These are phyloP conservation scores for Saccharomyces hybrid DNA, from an alignment of 1,139 yeast species.

Conservation along the genomic window DNA sequence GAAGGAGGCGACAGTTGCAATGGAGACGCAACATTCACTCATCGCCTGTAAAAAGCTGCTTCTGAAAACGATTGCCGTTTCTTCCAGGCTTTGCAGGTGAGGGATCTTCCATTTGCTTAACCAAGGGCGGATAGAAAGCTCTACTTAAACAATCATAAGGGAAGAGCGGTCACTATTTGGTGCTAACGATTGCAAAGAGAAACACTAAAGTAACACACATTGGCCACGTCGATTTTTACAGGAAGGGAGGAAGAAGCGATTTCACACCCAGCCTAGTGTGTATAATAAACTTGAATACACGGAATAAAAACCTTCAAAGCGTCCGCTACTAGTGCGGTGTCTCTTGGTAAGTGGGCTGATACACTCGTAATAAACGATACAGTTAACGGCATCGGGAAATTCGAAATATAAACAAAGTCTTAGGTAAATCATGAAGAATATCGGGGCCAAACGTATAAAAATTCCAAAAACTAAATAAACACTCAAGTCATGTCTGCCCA, in stretches of 20 bases:
- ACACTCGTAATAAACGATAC: background rate
- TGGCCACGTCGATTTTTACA: background rate
- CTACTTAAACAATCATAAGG: background rate
- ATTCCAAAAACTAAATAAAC: background rate
- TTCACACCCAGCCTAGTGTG: background rate
- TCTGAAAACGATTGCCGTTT: background rate
- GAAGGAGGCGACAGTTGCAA: background rate
- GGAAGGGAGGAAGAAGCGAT: background rate
- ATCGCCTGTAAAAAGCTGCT: background rate
- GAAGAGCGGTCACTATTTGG: background rate
- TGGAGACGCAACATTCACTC: background rate
- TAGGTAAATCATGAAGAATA: background rate
- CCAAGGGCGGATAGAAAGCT: background rate
- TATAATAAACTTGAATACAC: background rate
- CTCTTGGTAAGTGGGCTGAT: background rate
- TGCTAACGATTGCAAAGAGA: background rate
- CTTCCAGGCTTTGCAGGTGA: background rate
- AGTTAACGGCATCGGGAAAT: background rate
- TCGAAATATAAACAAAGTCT: background rate
- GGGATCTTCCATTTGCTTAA: background rate
- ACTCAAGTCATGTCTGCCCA: slow-evolving; percentile 13
- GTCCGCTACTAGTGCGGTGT: background rate
- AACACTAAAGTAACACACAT: background rate
- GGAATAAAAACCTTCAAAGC: background rate
- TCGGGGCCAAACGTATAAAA: background rate